Evolutionary conservation across 106 monocot genomes (phyloP).

Genomic region (Ottelia alismoides): DNA sequence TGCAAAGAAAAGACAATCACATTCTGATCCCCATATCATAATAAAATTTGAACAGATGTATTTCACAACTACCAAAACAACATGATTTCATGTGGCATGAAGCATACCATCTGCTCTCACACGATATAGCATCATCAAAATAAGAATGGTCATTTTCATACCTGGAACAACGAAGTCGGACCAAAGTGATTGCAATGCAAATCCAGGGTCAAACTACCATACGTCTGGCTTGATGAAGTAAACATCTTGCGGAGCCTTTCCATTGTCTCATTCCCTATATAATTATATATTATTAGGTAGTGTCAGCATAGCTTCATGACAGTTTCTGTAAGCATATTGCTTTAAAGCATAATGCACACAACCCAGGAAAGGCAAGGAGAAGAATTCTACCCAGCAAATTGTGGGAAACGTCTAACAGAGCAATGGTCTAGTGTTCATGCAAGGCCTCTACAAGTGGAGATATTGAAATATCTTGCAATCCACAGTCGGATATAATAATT

Average conservation of each 20-base stretch:
- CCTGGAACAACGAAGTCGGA: conserved; percentile 96
- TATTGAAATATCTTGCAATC: conserved; percentile 67
- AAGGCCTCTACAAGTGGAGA: conserved; percentile 78
- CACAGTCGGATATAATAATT: conserved; percentile 64
- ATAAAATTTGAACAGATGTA: too few species aligned
- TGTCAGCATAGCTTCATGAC: background rate
- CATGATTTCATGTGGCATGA: too few species aligned
- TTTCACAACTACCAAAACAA: too few species aligned
- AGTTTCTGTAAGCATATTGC: background rate
- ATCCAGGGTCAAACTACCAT: conserved; percentile 93
- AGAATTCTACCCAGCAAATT: conserved; percentile 58
- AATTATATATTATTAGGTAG: background rate
- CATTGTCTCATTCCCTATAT: conserved; percentile 82
- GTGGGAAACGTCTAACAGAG: conserved; percentile 76
- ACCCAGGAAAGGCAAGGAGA: background rate
- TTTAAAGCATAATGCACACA: background rate
- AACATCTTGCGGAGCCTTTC: conserved; percentile 79
- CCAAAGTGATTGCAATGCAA: conserved; percentile 87
- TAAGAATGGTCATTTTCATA: too few species aligned
- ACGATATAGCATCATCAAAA: too few species aligned
- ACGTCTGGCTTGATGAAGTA: conserved; percentile 63
- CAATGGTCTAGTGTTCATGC: conserved; percentile 58
- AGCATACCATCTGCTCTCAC: too few species aligned
- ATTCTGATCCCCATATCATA: too few species aligned
- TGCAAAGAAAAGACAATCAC: too few species aligned